Percentiles rank a stretch among this genome's conserved stretches.
phyloP scores from a whole-genome alignment of 495 filamentous ascomycete species.

The Penicillium roqueforti region DNA sequence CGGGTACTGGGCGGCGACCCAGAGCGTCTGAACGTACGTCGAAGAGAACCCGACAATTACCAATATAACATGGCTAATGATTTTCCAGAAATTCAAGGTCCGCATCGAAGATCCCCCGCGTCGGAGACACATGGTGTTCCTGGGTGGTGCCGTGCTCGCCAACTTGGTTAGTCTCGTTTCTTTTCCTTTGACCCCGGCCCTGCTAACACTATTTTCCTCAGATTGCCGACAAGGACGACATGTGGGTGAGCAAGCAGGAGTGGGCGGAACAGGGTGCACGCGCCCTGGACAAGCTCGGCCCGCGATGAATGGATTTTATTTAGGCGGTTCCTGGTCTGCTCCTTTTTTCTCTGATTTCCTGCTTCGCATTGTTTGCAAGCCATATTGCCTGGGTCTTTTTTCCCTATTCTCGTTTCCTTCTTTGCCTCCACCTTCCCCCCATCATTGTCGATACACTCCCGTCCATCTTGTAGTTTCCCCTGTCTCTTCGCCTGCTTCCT shows the following conservation, averaged over 20 bases:
- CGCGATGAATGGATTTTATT: slow-evolving; percentile 49
- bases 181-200: neutral
- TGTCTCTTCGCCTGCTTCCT: slow-evolving; percentile 20
- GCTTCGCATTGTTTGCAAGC: slow-evolving; percentile 27
- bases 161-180: slow-evolving; percentile 67
- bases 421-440: slow-evolving; percentile 1
- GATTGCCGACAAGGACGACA: slow-evolving; percentile 97
- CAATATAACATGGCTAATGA: slow-evolving; percentile 17
- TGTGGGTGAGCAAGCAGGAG: slow-evolving; percentile 97
- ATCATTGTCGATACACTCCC: slow-evolving; percentile 23
- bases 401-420: slow-evolving; percentile 4
- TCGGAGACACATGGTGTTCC: slow-evolving; percentile 97
- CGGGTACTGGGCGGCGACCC: slow-evolving; percentile 84
- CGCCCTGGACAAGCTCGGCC: slow-evolving; percentile 85
- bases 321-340: slow-evolving; percentile 19
- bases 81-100: slow-evolving; percentile 89
- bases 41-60: neutral
- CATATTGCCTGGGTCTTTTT: slow-evolving; percentile 11
- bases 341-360: slow-evolving; percentile 15
- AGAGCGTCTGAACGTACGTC: slow-evolving; percentile 73
- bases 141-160: slow-evolving; percentile 92
- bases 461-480: slow-evolving; percentile 16
- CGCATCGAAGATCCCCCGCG: slow-evolving; percentile 96
- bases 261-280: slow-evolving; percentile 92
- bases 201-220: slow-evolving; percentile 26